Evolutionary conservation across 2,329 filamentous ascomycete species (phyloP).

Genomic region (Nemania sp.): DNA sequence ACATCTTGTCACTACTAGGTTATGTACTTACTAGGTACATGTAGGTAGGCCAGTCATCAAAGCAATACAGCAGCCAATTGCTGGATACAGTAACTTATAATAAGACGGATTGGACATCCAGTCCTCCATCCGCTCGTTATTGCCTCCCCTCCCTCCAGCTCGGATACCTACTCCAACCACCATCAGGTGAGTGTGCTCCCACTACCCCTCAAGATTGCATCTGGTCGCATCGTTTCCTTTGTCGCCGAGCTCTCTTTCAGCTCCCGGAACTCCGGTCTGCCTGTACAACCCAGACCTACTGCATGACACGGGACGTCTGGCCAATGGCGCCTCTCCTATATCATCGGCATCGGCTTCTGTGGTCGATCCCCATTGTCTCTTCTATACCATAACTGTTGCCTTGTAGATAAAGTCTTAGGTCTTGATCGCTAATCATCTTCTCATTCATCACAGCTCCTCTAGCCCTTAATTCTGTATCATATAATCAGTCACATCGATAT

Average conservation of each 20-base stretch:
- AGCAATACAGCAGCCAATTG: no score
- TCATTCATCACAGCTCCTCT: conserved; percentile 1
- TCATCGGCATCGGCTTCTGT: neutral
- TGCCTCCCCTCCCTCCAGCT: neutral
- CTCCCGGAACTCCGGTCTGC: conserved; percentile 25
- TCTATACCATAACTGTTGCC: neutral
- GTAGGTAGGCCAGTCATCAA: neutral
- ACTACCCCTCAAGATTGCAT: conserved; percentile 21
- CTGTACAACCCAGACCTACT: conserved; percentile 4
- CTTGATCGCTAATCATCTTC: conserved; percentile 4
- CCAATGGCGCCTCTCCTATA: neutral
- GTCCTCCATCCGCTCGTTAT: neutral
- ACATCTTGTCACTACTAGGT: neutral
- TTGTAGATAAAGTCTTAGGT: neutral
- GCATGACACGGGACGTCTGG: neutral
- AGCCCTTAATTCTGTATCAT: neutral
- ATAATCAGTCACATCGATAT: neutral
- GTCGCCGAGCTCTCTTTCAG: conserved; percentile 1
- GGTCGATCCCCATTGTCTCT: neutral
- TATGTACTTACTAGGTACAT: neutral
- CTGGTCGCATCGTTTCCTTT: neutral
- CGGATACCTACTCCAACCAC: conserved; percentile 10
- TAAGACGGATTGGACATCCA: conserved; percentile 16
- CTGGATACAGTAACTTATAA: conserved; percentile 12
- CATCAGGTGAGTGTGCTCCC: conserved; percentile 23